These are phyloP conservation scores for Ceratocystis cacaofunesta DNA, from an alignment of 2,329 filamentous ascomycete species.

Conservation along the genomic window DNA sequence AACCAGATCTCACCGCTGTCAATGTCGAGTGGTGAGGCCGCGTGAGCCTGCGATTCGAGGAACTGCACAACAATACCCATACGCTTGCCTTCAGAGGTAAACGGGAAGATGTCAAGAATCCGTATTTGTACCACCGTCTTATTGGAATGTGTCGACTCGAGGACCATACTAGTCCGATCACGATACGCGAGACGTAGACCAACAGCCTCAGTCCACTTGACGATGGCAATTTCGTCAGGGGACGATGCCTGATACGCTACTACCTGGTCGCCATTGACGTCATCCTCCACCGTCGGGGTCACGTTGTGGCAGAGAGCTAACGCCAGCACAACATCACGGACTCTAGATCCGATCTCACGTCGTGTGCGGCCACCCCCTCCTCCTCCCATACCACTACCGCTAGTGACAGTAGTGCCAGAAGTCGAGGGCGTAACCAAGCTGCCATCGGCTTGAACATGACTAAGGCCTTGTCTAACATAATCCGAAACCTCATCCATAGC, in stretches of 20 bases:
- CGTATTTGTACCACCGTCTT: constrained; percentile 66
- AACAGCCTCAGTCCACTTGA: constrained; percentile 86
- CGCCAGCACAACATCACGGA: constrained; percentile 83
- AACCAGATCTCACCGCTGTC: constrained; percentile 81
- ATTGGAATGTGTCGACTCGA: constrained; percentile 62
- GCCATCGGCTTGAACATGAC: constrained; percentile 24
- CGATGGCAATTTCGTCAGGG: constrained; percentile 95
- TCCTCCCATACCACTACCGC: constrained; percentile 24
- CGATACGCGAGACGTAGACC: constrained; percentile 72
- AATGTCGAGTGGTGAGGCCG: constrained; percentile 29
- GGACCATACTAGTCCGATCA: constrained; percentile 70
- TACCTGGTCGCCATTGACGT: constrained; percentile 58
- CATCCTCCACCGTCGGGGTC: constrained; percentile 67
- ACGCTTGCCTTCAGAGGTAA: constrained; percentile 92
- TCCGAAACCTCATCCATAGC: constrained; percentile 93
- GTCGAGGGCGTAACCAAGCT: constrained; percentile 63
- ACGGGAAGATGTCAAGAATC: constrained; percentile 90
- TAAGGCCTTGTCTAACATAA: constrained; percentile 76
- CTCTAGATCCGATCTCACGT: constrained; percentile 82
- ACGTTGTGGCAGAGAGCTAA: constrained; percentile 94
- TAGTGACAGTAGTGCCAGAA: constrained; percentile 30
- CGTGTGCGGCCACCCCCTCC: constrained; percentile 63
- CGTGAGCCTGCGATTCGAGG: constrained; percentile 38
- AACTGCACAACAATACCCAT: constrained; percentile 97
- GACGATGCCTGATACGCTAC: constrained; percentile 94